phyloP scores from a whole-genome alignment of 2,329 filamentous ascomycete species.

The Salinomyces thailandicus region DNA sequence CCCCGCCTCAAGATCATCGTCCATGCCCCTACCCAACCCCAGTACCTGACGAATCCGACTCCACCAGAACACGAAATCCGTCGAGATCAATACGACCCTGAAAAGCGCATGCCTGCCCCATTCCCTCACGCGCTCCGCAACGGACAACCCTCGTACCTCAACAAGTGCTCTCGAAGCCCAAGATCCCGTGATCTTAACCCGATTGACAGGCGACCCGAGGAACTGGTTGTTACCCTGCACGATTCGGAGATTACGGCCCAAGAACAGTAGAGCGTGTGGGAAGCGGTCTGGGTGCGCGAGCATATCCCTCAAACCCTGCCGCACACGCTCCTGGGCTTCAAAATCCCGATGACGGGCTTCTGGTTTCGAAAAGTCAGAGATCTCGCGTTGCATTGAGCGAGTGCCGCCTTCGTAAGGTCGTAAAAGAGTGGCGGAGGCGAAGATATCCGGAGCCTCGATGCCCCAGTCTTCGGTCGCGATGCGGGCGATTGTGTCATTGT shows the following conservation, averaged over 20 bases:
- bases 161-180: slow-evolving; percentile 83
- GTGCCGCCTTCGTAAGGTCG: slow-evolving; percentile 83
- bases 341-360: slow-evolving; percentile 54
- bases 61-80: slow-evolving; percentile 75
- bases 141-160: slow-evolving; percentile 56
- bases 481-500: slow-evolving; percentile 65
- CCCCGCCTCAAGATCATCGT: slow-evolving; percentile 80
- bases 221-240: slow-evolving; percentile 91
- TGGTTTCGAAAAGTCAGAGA: slow-evolving; percentile 42
- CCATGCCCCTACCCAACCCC: slow-evolving; percentile 73
- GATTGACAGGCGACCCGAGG: slow-evolving; percentile 76
- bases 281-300: slow-evolving; percentile 78
- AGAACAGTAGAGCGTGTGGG: slow-evolving; percentile 85
- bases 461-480: slow-evolving; percentile 73
- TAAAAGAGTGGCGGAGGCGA: slow-evolving; percentile 83
- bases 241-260: slow-evolving; percentile 83
- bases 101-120: slow-evolving; percentile 75
- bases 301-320: slow-evolving; percentile 64
- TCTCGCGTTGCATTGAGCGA: slow-evolving; percentile 46
- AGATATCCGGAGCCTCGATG: slow-evolving; percentile 77
- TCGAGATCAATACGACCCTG: slow-evolving; percentile 60
- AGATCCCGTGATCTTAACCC: slow-evolving; percentile 83
- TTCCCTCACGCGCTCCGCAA: slow-evolving; percentile 54
- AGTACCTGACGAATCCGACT: slow-evolving; percentile 67
- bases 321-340: slow-evolving; percentile 67